Base-by-base conservation (phyloP, 805 yeast genomes). In the Wickerhamiella sergipiensis region DNA sequence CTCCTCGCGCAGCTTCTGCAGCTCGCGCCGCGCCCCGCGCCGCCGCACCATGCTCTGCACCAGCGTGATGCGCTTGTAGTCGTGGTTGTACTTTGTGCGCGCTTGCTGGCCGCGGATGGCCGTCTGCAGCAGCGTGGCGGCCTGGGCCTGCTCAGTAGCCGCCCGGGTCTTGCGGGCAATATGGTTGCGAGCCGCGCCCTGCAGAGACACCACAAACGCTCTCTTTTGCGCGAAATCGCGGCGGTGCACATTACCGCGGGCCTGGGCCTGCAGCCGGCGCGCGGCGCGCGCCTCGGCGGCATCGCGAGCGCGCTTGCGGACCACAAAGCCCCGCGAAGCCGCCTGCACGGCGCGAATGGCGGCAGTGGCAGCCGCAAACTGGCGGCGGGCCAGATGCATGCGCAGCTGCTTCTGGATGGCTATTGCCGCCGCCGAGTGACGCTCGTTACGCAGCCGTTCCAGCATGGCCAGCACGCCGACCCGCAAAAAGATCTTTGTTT, bases 401-500 rank as follows among this genome's bases (percentile, higher is more conserved):
- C 84, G 78, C 64, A 89, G 71, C 60, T 83, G 77, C 74, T 86
- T 87, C 70, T 92, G 97, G 58, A 90, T 83, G 68, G 83, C 69
- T 15, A 80, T 81, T 5, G 96, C 96, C 45, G 95, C 81, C 49
- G 71, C 75, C 61, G 77, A 77, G 58, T 88, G 76, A 61, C 88
- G 85, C 55, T 83, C 85, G 31, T 88, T 71, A 67, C 97, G 80
- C 62, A 83, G 69, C 59, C 86, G 86, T 68, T 90, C 98, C 59
- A 90, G 74, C 55, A 80, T 80, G 3, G 97, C 97, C 65, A 90
- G 73, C 83, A 90, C 85, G 64, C 98, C 98, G 29, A 97, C 96
- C 61, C 95, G 83, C 72, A 90, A 86, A 71, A 90, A 90, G 52
- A 90, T 87, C 70, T 90, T 90, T 43, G 95, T 84, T 63, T 85